Evolutionary conservation across 2,329 filamentous ascomycete species (phyloP).

Genomic region (Chalaropsis ovoidea): DNA sequence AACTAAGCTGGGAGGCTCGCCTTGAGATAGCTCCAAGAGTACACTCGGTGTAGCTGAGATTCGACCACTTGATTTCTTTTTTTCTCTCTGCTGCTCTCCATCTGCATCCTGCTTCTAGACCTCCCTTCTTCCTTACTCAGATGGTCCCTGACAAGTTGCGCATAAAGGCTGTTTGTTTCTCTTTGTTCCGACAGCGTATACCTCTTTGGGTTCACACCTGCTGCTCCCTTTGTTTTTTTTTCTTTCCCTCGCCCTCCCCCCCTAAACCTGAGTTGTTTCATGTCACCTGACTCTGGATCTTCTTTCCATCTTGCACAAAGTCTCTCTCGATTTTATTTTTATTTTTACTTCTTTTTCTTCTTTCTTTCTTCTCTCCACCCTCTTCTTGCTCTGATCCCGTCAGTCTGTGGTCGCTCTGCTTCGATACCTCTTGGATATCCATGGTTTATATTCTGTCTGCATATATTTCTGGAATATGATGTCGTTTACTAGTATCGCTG

Average conservation of each 20-base stretch:
- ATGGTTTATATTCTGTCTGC: constrained; percentile 24
- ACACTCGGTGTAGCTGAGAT: background rate
- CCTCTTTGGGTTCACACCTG: background rate
- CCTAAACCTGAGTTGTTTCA: constrained; percentile 1
- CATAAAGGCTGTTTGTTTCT: background rate
- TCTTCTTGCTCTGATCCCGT: constrained; percentile 6
- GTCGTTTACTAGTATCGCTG: background rate
- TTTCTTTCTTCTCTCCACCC: background rate
- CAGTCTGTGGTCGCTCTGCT: constrained; percentile 19
- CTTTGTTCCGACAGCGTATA: constrained; percentile 9
- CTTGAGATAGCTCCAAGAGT: background rate
- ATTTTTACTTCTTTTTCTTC: background rate
- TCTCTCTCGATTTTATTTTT: constrained; percentile 15
- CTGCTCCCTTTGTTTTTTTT: constrained; percentile 18
- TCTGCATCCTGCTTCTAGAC: background rate
- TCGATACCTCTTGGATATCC: constrained; percentile 23
- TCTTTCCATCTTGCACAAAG: constrained; percentile 14
- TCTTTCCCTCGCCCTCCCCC: constrained; percentile 10
- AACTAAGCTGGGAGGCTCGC: constrained; percentile 12
- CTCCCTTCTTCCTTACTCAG: background rate
- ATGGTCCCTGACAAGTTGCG: background rate
- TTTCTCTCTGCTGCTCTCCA: background rate
- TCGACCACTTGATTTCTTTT: background rate
- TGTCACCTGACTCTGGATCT: constrained; percentile 21
- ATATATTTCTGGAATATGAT: constrained; percentile 24